Evolutionary conservation across 805 yeast species (phyloP).

Genomic region (Candida ascalaphidarum): DNA sequence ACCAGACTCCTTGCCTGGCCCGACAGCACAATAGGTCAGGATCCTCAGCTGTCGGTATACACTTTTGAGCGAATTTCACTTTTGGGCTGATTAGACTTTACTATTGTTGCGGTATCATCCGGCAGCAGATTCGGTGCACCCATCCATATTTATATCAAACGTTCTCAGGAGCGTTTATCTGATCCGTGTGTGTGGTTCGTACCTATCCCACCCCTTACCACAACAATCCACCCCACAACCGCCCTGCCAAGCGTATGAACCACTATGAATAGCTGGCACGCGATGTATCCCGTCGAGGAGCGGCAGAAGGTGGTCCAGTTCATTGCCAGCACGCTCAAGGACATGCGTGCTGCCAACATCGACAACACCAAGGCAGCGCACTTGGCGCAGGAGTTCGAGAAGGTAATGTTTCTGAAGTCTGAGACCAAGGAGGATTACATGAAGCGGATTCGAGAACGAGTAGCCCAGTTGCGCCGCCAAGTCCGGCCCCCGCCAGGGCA

Average conservation of each 20-base stretch:
- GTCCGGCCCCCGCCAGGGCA: slow-evolving; percentile 4
- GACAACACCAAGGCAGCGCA: slow-evolving; percentile 27
- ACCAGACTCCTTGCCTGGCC: too few relatives aligned
- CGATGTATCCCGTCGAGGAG: slow-evolving; percentile 16
- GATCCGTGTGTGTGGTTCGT: too few relatives aligned
- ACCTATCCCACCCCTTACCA: not conserved
- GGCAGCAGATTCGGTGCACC: too few relatives aligned
- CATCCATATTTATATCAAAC: too few relatives aligned
- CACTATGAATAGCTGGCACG: slow-evolving; percentile 16
- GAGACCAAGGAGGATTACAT: slow-evolving; percentile 50
- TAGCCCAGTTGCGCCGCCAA: slow-evolving; percentile 20
- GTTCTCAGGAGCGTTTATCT: too few relatives aligned
- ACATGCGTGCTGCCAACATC: slow-evolving; percentile 23
- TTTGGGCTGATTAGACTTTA: too few relatives aligned
- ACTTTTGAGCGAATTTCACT: too few relatives aligned
- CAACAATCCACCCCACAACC: not conserved
- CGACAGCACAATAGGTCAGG: too few relatives aligned
- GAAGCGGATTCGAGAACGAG: slow-evolving; percentile 31
- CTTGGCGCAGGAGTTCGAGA: slow-evolving; percentile 67
- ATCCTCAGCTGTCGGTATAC: too few relatives aligned
- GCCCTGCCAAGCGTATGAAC: not conserved
- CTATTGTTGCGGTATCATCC: too few relatives aligned
- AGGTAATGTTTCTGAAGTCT: slow-evolving; percentile 52
- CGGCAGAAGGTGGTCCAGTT: slow-evolving; percentile 34
- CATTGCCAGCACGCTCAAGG: slow-evolving; percentile 26